phyloP scores from a whole-genome alignment of 495 filamentous ascomycete genomes.

The Immersiella caudata region DNA sequence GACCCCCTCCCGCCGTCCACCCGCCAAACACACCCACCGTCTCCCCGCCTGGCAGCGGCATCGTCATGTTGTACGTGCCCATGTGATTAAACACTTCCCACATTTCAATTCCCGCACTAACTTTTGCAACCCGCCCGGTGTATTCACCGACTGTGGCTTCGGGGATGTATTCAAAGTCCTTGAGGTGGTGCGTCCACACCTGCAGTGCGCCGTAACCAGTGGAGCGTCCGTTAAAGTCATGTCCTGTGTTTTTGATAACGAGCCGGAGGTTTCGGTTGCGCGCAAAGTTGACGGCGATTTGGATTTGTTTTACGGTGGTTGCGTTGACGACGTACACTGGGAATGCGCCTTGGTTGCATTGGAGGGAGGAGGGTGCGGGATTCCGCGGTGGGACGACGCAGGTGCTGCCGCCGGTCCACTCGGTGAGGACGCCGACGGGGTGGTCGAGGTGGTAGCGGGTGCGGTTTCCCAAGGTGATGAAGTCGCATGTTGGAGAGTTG shows the following conservation, averaged over 20 bases:
- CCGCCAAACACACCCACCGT: conserved; percentile 41
- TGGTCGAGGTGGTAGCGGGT: conserved; percentile 42
- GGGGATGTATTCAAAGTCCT: conserved; percentile 46
- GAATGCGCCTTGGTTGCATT: conserved; percentile 60
- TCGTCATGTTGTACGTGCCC: conserved; percentile 35
- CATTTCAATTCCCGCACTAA: conserved; percentile 48
- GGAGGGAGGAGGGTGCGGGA: conserved; percentile 24
- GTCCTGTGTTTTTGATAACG: conserved; percentile 67
- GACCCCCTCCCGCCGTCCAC: conserved; percentile 52
- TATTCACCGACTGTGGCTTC: conserved; percentile 42
- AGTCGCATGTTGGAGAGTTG: conserved; percentile 42
- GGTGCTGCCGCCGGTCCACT: conserved; percentile 42
- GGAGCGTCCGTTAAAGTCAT: conserved; percentile 62
- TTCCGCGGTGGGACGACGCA: conserved; percentile 25
- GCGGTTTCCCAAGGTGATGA: conserved; percentile 25
- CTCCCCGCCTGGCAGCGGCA: conserved; percentile 48
- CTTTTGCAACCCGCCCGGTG: conserved; percentile 42
- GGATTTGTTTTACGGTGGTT: conserved; percentile 54
- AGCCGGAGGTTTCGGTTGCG: conserved; percentile 59
- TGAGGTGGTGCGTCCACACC: conserved; percentile 61
- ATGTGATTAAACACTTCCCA: conserved; percentile 45
- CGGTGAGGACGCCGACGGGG: conserved; percentile 37
- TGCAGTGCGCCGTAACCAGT: conserved; percentile 54
- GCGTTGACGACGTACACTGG: conserved; percentile 62
- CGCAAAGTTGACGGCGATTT: conserved; percentile 62